Evolutionary conservation across 768 basidiomycete species (phyloP).

Genomic region (Tephrocybe sp.): DNA sequence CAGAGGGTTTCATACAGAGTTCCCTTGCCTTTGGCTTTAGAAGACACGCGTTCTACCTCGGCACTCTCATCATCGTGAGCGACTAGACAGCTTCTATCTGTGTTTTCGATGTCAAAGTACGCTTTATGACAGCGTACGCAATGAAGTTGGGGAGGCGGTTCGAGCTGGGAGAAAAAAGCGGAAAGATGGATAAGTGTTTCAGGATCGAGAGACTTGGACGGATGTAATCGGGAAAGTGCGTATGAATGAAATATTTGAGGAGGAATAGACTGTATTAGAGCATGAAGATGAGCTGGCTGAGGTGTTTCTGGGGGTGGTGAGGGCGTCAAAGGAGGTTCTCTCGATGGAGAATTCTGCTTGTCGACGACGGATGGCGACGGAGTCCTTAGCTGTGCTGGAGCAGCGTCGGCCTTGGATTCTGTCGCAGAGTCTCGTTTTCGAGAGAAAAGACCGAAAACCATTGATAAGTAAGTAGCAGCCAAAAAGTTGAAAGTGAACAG

Average conservation of each 20-base stretch:
- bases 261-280: conserved; percentile 60
- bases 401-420: background rate
- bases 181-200: conserved; percentile 47
- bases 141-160: conserved; percentile 68
- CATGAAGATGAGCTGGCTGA: conserved; percentile 32
- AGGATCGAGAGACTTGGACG: conserved; percentile 37
- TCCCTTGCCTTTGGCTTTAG: conserved; percentile 25
- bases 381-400: conserved; percentile 14
- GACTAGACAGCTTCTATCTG: conserved; percentile 67
- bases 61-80: conserved; percentile 83
- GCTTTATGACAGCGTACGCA: conserved; percentile 74
- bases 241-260: conserved; percentile 67
- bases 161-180: conserved; percentile 60
- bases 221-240: conserved; percentile 50
- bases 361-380: conserved; percentile 16
- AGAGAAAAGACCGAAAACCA: conserved; percentile 20
- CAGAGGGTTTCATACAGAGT: conserved; percentile 56
- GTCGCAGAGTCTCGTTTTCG: conserved; percentile 8
- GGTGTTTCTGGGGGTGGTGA: conserved; percentile 16
- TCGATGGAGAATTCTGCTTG: conserved; percentile 15
- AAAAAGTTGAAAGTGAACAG: background rate
- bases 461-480: background rate
- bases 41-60: conserved; percentile 60
- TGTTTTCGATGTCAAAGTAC: conserved; percentile 73
- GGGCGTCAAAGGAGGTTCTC: conserved; percentile 16